Percentiles rank a stretch among this genome's conserved stretches.
Conservation (phyloP, 352 stramenopile genomes). For the Blastocystis sp. region DNA sequence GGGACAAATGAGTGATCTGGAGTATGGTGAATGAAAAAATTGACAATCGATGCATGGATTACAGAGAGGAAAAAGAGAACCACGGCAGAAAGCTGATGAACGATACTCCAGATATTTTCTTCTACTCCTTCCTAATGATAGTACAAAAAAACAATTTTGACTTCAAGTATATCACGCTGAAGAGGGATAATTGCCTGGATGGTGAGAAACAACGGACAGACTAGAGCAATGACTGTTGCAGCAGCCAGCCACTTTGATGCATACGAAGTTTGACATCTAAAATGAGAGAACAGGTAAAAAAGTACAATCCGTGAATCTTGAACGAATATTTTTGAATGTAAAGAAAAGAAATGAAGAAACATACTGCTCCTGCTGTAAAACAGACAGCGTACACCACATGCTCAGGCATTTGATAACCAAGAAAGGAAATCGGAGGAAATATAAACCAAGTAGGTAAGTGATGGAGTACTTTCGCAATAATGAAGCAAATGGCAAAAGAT, state of each 20-base stretch:
- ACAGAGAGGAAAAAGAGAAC: slow-evolving; percentile 40
- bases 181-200: slow-evolving; percentile 58
- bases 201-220: slow-evolving; percentile 40
- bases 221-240: background rate
- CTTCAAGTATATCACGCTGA: slow-evolving; percentile 56
- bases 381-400: slow-evolving; percentile 19
- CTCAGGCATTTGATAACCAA: slow-evolving; percentile 25
- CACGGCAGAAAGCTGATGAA: slow-evolving; percentile 53
- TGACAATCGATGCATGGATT: slow-evolving; percentile 44
- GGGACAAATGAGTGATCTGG: background rate
- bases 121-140: slow-evolving; percentile 15
- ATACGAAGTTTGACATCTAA: background rate
- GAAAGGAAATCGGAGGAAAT: slow-evolving; percentile 50
- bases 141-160: background rate
- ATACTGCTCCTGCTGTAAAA: slow-evolving; percentile 40
- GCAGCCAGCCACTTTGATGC: background rate
- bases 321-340: slow-evolving; percentile 44
- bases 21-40: background rate
- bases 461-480: background rate
- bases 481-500: background rate
- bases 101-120: slow-evolving; percentile 22
- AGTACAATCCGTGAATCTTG: background rate
- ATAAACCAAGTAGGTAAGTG: slow-evolving; percentile 34
- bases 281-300: background rate
- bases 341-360: slow-evolving; percentile 28